Percentiles rank a stretch among this genome's conserved stretches.
phyloP scores from a whole-genome alignment of 2,329 filamentous ascomycete genomes.

The Calonectria multiphialidica region DNA sequence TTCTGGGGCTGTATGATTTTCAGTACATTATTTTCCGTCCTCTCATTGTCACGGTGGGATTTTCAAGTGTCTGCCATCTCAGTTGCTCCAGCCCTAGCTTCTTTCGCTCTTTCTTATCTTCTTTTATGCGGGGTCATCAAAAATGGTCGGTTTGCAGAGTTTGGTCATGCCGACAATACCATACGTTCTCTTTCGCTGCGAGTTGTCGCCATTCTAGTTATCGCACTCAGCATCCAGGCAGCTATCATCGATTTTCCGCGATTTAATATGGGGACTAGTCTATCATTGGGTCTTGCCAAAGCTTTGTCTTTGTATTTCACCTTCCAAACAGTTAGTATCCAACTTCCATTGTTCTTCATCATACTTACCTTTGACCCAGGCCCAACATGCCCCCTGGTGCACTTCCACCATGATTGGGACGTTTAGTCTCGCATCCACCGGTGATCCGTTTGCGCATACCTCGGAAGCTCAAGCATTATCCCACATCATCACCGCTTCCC shows the following conservation, averaged over 20 bases:
- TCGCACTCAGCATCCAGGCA: neutral
- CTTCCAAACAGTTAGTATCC: neutral
- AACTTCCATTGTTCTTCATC: neutral
- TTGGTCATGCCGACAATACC: neutral
- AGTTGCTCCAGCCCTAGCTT: neutral
- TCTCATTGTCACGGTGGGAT: neutral
- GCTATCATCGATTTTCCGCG: neutral
- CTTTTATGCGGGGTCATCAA: neutral
- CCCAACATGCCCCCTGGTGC: conserved; percentile 41
- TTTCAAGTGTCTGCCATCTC: neutral
- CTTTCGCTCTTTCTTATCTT: neutral
- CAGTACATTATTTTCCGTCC: neutral
- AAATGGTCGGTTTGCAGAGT: neutral
- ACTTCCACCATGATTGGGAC: conserved; percentile 44
- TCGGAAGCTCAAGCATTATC: conserved; percentile 43
- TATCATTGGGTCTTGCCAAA: neutral
- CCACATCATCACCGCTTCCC: conserved; percentile 42
- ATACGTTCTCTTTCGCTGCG: neutral
- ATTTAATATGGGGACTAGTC: neutral
- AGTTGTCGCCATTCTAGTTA: neutral
- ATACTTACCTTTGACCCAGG: neutral
- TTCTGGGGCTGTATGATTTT: neutral
- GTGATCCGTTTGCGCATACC: conserved; percentile 43
- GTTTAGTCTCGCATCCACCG: conserved; percentile 48
- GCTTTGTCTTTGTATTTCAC: neutral